Evolutionary conservation across 495 filamentous ascomycete genomes (phyloP).

Genomic region (Aspergillus ostianus): DNA sequence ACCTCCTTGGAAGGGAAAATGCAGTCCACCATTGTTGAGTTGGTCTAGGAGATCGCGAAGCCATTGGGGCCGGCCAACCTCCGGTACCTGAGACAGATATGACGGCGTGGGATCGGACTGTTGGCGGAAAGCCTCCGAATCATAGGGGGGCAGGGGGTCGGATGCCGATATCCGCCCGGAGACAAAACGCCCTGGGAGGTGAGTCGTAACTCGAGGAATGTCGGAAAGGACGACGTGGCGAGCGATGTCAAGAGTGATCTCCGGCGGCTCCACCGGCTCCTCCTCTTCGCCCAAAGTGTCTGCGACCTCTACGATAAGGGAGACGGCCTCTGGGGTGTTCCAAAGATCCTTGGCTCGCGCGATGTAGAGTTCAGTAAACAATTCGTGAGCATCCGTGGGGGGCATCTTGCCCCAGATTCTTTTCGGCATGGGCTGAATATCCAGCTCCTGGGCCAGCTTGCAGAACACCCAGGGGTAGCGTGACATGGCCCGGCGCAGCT

Average conservation of each 20-base stretch:
- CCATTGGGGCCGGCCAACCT: constrained; percentile 38
- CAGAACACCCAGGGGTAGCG: constrained; percentile 78
- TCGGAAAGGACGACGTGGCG: constrained; percentile 79
- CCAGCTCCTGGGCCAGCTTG: constrained; percentile 72
- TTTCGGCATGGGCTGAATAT: constrained; percentile 67
- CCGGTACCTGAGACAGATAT: constrained; percentile 34
- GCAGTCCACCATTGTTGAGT: constrained; percentile 32
- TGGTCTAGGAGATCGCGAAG: constrained; percentile 43
- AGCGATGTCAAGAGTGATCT: constrained; percentile 65
- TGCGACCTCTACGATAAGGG: constrained; percentile 71
- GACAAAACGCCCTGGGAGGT: constrained; percentile 42
- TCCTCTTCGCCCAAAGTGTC: constrained; percentile 46
- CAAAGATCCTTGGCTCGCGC: constrained; percentile 81
- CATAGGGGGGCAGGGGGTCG: constrained; percentile 46
- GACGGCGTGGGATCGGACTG: constrained; percentile 40
- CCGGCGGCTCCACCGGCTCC: constrained; percentile 37
- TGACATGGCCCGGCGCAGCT: constrained; percentile 64
- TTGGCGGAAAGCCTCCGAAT: constrained; percentile 41
- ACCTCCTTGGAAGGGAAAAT: constrained; percentile 24
- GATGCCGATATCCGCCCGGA: constrained; percentile 43
- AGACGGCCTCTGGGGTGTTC: constrained; percentile 73
- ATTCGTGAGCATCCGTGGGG: constrained; percentile 62
- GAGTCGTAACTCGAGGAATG: constrained; percentile 50
- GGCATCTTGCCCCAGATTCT: constrained; percentile 79
- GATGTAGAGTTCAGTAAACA: constrained; percentile 78